Percentiles rank a stretch among this genome's conserved stretches.
phyloP scores from a whole-genome alignment of 225 moss, liverwort and hornwort genomes.

The Physcomitrium patens region DNA sequence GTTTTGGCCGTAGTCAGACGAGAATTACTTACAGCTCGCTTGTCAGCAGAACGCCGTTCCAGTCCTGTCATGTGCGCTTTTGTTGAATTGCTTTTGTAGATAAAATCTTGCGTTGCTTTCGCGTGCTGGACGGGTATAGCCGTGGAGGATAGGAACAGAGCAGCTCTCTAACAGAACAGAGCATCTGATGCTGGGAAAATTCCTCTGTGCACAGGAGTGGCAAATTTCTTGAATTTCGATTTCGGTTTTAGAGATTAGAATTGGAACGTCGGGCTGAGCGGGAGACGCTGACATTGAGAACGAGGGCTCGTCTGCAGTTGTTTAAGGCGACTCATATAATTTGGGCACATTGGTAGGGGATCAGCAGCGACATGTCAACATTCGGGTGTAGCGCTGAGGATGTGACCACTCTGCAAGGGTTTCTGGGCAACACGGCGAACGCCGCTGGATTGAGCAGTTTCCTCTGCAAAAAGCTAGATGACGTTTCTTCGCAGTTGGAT shows the following conservation, averaged over 20 bases:
- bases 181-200: background rate
- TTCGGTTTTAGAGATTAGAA: slow-evolving; percentile 2
- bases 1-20: no score
- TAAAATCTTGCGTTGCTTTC: no score
- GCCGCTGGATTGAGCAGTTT: slow-evolving; percentile 48
- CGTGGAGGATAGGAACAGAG: background rate
- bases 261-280: background rate
- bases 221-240: background rate
- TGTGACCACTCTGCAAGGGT: slow-evolving; percentile 35
- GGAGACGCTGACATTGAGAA: background rate
- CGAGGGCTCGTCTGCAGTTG: background rate
- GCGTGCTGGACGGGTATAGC: background rate
- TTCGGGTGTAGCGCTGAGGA: slow-evolving; percentile 47
- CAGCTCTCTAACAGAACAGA: no score
- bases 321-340: background rate
- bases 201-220: slow-evolving; percentile 2
- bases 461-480: slow-evolving; percentile 56
- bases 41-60: no score
- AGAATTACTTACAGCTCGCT: no score
- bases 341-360: background rate
- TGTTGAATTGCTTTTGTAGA: no score
- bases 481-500: slow-evolving; percentile 30
- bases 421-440: slow-evolving; percentile 34
- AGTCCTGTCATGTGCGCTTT: no score
- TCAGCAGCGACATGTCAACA: slow-evolving; percentile 15